Conservation (phyloP, 2,329 filamentous ascomycete species). For the Knoxdaviesia proteae region DNA sequence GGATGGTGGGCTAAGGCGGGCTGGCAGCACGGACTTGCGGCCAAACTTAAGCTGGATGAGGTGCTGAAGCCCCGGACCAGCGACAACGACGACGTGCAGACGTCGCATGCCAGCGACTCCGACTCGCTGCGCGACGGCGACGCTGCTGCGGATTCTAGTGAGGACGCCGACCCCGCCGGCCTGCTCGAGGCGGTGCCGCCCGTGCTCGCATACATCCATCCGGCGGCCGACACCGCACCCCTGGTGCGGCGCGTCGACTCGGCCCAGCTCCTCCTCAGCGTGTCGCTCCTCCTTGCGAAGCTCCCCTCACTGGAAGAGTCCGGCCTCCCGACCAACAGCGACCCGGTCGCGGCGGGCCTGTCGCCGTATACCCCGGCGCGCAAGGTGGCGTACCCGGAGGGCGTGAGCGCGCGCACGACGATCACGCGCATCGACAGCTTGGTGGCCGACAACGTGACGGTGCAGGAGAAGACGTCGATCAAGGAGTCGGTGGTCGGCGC, state of each 20-base stretch:
- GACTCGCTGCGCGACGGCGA: neutral
- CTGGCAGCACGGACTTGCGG: constrained; percentile 66
- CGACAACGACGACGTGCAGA: constrained; percentile 1
- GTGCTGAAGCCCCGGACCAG: constrained; percentile 4
- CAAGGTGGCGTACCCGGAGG: constrained; percentile 69
- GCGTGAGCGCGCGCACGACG: constrained; percentile 60
- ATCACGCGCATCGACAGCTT: constrained; percentile 67
- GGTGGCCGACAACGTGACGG: constrained; percentile 70
- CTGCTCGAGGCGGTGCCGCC: constrained; percentile 33
- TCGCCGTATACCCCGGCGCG: constrained; percentile 58
- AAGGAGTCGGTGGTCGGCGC: constrained; percentile 80
- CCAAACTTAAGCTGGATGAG: constrained; percentile 40
- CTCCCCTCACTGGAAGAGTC: constrained; percentile 49
- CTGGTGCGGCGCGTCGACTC: constrained; percentile 80
- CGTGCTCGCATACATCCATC: constrained; percentile 67
- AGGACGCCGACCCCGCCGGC: constrained; percentile 8
- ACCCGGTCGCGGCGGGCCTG: constrained; percentile 17
- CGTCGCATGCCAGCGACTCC: constrained; percentile 1
- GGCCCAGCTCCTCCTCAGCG: constrained; percentile 55
- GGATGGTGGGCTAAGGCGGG: constrained; percentile 91
- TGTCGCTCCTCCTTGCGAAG: constrained; percentile 75
- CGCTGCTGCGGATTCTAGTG: constrained; percentile 1
- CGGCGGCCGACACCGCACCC: constrained; percentile 28
- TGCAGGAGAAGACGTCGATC: constrained; percentile 78
- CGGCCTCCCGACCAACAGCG: constrained; percentile 11